phyloP scores from a whole-genome alignment of 1,284 basidiomycete species.

The Ustilago bromivora region DNA sequence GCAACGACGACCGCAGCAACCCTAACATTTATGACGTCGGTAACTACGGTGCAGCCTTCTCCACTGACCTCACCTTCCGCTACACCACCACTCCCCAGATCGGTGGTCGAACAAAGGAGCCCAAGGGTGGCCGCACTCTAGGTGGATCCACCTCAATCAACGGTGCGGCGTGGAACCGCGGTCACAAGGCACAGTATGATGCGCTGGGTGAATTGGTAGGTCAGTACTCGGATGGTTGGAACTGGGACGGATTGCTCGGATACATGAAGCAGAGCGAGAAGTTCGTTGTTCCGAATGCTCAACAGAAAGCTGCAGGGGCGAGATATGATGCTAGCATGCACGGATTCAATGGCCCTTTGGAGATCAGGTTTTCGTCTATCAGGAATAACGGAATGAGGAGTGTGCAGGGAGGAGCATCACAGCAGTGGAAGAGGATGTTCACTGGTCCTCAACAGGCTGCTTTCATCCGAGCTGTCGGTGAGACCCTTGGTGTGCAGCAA shows the following conservation, averaged over 20 bases:
- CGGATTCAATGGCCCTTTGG: conserved; percentile 74
- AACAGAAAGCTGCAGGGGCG: conserved; percentile 73
- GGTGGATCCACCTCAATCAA: conserved; percentile 77
- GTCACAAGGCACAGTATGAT: conserved; percentile 75
- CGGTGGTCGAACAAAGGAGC: conserved; percentile 69
- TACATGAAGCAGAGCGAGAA: conserved; percentile 76
- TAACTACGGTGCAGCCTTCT: conserved; percentile 73
- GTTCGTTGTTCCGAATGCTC: conserved; percentile 74
- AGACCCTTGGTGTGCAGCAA: conserved; percentile 73
- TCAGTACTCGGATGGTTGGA: conserved; percentile 71
- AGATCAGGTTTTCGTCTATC: conserved; percentile 71
- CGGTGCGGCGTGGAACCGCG: conserved; percentile 75
- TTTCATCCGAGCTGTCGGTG: conserved; percentile 73
- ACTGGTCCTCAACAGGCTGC: conserved; percentile 74
- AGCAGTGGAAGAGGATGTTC: conserved; percentile 72
- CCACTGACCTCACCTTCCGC: conserved; percentile 73
- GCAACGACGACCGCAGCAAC: conserved; percentile 54
- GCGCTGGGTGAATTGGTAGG: conserved; percentile 74
- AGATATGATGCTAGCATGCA: conserved; percentile 72
- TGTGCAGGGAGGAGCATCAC: conserved; percentile 10
- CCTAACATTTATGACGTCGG: conserved; percentile 55
- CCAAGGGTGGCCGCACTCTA: conserved; percentile 74
- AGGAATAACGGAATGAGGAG: conserved; percentile 53
- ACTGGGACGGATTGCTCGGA: conserved; percentile 74
- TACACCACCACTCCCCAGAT: conserved; percentile 72